Conservation (phyloP, 1,139 yeast genomes). For the Kodamaea sp. region DNA sequence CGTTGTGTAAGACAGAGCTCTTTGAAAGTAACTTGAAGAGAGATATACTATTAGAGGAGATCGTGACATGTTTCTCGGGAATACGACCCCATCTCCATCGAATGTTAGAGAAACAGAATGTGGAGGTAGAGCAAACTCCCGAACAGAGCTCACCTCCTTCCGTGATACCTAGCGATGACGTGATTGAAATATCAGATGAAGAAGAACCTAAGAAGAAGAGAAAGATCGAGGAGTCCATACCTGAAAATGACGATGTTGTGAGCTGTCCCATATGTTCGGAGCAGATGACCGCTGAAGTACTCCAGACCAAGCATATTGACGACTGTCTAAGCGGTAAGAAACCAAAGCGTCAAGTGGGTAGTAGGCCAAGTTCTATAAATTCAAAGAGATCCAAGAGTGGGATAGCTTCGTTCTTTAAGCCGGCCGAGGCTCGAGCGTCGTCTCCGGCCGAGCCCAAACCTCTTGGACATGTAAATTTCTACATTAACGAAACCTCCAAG, state of each 20-base stretch:
- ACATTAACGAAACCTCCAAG: constrained; percentile 31
- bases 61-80: constrained; percentile 55
- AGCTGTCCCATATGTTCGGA: constrained; percentile 73
- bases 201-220: constrained; percentile 12
- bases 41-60: constrained; percentile 72
- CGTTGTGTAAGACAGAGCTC: constrained; percentile 73
- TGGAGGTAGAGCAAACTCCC: not conserved
- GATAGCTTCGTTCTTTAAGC: constrained; percentile 40
- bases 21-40: constrained; percentile 71
- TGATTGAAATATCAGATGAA: constrained; percentile 23
- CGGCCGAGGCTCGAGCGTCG: constrained; percentile 7
- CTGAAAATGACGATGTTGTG: constrained; percentile 32
- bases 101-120: constrained; percentile 15
- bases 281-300: constrained; percentile 53
- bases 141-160: no score
- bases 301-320: constrained; percentile 73
- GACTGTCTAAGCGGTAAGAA: constrained; percentile 51
- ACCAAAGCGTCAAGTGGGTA: constrained; percentile 10
- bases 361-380: no score
- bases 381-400: constrained; percentile 14
- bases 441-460: constrained; percentile 1
- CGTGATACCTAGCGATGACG: constrained; percentile 14
- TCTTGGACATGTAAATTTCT: constrained; percentile 30
- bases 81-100: constrained; percentile 43
- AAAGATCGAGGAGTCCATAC: no score